Percentiles rank a stretch among this genome's conserved stretches.
Conservation (phyloP, 805 yeast genomes). For the Candida ponderosae region DNA sequence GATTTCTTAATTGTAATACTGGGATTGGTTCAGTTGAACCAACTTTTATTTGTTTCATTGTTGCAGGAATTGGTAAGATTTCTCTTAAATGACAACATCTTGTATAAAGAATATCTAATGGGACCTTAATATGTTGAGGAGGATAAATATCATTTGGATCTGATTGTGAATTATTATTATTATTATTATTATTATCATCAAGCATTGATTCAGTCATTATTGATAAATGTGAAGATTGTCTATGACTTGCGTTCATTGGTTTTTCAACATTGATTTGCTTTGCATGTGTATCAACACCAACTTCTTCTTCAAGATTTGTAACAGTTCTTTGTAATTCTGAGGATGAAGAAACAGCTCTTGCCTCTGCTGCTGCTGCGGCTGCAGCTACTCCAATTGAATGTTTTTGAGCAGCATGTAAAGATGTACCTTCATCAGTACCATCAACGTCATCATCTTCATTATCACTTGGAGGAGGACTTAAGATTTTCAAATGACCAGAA, state of each 20-base stretch:
- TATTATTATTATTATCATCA: too few species aligned
- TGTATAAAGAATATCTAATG: conserved; percentile 69
- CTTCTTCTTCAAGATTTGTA: conserved; percentile 31
- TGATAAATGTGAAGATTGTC: conserved; percentile 18
- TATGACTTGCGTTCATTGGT: conserved; percentile 32
- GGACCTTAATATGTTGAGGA: conserved; percentile 22
- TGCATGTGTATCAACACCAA: conserved; percentile 23
- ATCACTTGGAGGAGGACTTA: conserved; percentile 10
- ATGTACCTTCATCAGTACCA: conserved; percentile 8
- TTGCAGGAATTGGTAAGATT: conserved; percentile 87
- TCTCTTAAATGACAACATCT: conserved; percentile 91
- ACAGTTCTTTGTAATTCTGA: conserved; percentile 19
- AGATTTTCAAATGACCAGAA: conserved; percentile 51
- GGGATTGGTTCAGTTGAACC: conserved; percentile 84
- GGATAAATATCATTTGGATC: conserved; percentile 22
- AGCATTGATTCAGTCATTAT: conserved; percentile 11
- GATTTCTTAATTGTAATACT: conserved; percentile 67
- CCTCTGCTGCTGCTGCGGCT: conserved; percentile 29
- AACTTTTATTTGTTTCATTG: conserved; percentile 64
- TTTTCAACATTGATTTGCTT: conserved; percentile 32
- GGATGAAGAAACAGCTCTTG: conserved; percentile 26
- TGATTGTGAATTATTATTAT: too few species aligned
- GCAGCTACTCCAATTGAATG: conserved; percentile 25
- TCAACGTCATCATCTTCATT: conserved; percentile 19
- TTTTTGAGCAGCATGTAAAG: conserved; percentile 8